Evolutionary conservation across 78 protist genomes (phyloP).

Genomic region (Anaeramoeba flamelloides): DNA sequence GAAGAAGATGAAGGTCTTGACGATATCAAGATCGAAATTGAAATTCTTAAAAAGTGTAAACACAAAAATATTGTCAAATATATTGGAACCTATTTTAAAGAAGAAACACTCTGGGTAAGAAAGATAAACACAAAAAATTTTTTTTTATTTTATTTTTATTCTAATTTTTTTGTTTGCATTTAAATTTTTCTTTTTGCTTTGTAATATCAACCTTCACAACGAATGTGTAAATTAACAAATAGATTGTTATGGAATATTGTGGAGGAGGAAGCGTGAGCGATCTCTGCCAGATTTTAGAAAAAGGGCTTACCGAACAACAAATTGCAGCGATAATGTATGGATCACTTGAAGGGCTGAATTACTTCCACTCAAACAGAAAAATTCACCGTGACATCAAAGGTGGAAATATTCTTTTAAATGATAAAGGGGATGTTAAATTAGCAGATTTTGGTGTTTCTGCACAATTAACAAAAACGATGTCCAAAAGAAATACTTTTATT

Average conservation of each 20-base stretch:
- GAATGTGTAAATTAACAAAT: too few relatives aligned
- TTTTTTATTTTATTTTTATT: too few relatives aligned
- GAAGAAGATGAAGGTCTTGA: slow-evolving; percentile 41
- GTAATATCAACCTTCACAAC: too few relatives aligned
- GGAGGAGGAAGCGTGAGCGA: not conserved
- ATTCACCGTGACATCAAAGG: not conserved
- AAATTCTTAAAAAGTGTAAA: slow-evolving; percentile 34
- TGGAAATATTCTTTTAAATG: not conserved
- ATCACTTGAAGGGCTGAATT: not conserved
- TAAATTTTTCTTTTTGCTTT: too few relatives aligned
- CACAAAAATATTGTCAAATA: slow-evolving; percentile 32
- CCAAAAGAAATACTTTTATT: slow-evolving; percentile 8
- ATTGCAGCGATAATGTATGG: not conserved
- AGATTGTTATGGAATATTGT: slow-evolving; percentile 1
- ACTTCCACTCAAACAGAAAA: not conserved
- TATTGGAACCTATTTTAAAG: slow-evolving; percentile 38
- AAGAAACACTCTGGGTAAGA: slow-evolving; percentile 50
- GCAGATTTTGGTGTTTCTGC: slow-evolving; percentile 17
- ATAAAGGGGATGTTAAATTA: not conserved
- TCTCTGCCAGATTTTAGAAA: not conserved
- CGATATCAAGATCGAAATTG: slow-evolving; percentile 46
- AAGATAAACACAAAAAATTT: too few relatives aligned
- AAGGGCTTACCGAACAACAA: not conserved
- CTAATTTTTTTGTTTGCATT: too few relatives aligned
- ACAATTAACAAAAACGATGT: not conserved